Percentiles rank a stretch among this genome's conserved stretches.
These are phyloP conservation scores for Eucalyptus decipiens DNA, from an alignment of 345 rosid species.

Conservation along the genomic window DNA sequence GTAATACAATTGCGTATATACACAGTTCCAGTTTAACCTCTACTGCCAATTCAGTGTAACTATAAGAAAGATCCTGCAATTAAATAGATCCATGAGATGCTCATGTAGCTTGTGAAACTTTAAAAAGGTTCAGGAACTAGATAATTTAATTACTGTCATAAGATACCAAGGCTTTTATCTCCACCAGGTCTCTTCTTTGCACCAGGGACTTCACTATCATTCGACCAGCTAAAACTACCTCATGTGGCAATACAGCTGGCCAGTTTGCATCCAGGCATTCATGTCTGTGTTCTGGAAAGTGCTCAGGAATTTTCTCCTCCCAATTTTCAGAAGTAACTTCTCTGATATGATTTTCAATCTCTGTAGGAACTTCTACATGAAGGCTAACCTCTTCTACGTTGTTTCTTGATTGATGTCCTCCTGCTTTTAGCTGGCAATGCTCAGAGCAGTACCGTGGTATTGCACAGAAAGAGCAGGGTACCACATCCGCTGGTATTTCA, in stretches of 20 bases:
- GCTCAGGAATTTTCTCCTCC: constrained; percentile 7
- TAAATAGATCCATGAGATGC: neutral
- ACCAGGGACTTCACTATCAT: constrained; percentile 36
- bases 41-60: constrained; percentile 37
- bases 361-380: constrained; percentile 4
- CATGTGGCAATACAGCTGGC: constrained; percentile 67
- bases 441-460: too few relatives aligned
- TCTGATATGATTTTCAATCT: constrained; percentile 23
- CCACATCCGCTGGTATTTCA: too few relatives aligned
- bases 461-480: too few relatives aligned
- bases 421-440: too few relatives aligned
- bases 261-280: constrained; percentile 72
- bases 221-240: constrained; percentile 75
- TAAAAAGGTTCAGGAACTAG: neutral
- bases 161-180: constrained; percentile 21
- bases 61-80: constrained; percentile 31
- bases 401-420: too few relatives aligned
- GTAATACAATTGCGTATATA: constrained; percentile 50
- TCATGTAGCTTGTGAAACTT: neutral
- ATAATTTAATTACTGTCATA: neutral
- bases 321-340: constrained; percentile 8
- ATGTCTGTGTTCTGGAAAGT: constrained; percentile 64
- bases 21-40: constrained; percentile 71
- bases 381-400: neutral
- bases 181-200: constrained; percentile 17